These are phyloP conservation scores for Hysterangium stoloniferum DNA, from an alignment of 768 basidiomycete species.

Conservation along the genomic window DNA sequence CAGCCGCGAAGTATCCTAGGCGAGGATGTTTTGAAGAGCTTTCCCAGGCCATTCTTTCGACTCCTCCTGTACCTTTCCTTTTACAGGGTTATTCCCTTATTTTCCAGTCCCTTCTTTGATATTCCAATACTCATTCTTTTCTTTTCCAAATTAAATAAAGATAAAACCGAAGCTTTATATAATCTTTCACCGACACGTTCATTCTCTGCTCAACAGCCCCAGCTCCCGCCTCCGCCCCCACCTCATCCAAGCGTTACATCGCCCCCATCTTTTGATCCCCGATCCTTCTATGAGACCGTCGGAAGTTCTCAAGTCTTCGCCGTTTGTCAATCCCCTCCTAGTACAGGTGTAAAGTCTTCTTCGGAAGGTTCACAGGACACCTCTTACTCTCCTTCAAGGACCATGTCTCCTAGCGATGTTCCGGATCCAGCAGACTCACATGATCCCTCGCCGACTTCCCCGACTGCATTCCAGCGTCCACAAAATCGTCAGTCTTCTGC, in stretches of 20 bases:
- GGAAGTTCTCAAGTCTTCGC: background rate
- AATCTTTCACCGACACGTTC: too few species aligned
- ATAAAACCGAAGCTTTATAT: too few species aligned
- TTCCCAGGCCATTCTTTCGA: too few species aligned
- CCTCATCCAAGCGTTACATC: background rate
- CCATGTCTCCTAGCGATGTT: slow-evolving; percentile 1
- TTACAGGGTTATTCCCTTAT: too few species aligned
- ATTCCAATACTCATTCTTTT: too few species aligned
- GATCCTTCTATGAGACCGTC: slow-evolving; percentile 8
- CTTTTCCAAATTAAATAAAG: too few species aligned
- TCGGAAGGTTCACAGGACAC: background rate
- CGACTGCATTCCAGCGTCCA: background rate
- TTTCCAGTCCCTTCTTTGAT: too few species aligned
- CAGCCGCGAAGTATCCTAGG: too few species aligned
- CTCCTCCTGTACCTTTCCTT: too few species aligned
- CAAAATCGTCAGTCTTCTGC: background rate
- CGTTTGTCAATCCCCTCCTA: background rate
- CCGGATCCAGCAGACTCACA: background rate
- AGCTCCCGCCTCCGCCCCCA: background rate
- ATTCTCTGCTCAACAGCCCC: background rate
- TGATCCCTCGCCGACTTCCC: background rate
- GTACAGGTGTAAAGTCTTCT: slow-evolving; percentile 8
- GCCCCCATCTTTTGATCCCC: background rate
- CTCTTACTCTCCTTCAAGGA: background rate
- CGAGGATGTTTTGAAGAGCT: too few species aligned